Conservation (phyloP, 495 filamentous ascomycete species). For the Wilcoxina mikolae region DNA sequence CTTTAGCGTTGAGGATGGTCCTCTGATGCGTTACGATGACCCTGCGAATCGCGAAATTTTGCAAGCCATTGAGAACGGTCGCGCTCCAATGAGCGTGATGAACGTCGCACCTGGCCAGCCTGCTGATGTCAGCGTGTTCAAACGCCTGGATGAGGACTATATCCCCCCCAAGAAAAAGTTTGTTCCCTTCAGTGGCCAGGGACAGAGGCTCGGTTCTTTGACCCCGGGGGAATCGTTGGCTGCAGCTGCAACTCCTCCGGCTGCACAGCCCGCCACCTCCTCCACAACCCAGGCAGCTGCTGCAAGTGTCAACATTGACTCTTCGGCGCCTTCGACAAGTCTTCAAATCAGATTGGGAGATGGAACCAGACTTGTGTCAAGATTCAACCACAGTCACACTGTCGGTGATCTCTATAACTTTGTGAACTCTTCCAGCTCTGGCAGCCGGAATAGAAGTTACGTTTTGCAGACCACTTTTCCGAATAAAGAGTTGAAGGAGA, state of each 20-base stretch:
- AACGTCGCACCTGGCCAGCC: constrained; percentile 72
- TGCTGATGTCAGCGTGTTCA: constrained; percentile 69
- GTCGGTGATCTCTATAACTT: constrained; percentile 85
- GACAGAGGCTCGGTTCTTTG: constrained; percentile 81
- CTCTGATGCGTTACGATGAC: constrained; percentile 78
- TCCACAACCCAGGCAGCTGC: constrained; percentile 26
- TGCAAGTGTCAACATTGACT: constrained; percentile 46
- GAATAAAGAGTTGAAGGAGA: constrained; percentile 77
- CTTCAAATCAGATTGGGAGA: constrained; percentile 84
- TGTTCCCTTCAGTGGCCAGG: constrained; percentile 68
- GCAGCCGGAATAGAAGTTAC: constrained; percentile 47
- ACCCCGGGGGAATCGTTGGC: constrained; percentile 49
- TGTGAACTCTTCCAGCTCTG: constrained; percentile 51
- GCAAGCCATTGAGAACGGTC: constrained; percentile 68
- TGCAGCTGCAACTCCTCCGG: constrained; percentile 26
- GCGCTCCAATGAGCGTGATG: constrained; percentile 77
- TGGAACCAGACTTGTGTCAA: constrained; percentile 66
- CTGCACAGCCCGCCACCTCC: constrained; percentile 32
- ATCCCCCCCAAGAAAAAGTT: constrained; percentile 67
- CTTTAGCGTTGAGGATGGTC: constrained; percentile 88
- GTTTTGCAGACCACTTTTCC: constrained; percentile 91
- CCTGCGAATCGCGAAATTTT: constrained; percentile 69
- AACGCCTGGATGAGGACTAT: constrained; percentile 77
- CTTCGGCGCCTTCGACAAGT: constrained; percentile 59
- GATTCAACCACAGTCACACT: constrained; percentile 86